Base-by-base conservation (phyloP, 805 yeast genomes). In the Candida coquimbonensis region DNA sequence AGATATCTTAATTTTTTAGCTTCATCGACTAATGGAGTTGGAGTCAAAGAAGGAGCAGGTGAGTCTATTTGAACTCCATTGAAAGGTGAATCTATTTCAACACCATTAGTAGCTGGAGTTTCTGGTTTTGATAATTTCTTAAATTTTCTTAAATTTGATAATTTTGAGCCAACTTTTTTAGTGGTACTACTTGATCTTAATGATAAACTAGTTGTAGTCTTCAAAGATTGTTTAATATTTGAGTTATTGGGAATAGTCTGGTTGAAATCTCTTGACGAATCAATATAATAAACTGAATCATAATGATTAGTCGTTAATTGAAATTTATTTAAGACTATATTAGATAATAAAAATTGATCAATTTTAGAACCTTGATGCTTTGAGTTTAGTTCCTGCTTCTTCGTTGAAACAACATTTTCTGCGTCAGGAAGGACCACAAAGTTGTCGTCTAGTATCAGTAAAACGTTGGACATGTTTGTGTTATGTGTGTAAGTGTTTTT, bases 291-390 rank as follows among this genome's bases (percentile, higher is more conserved):
- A 38, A 59, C 46, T 33, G 46, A 58, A 31, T 58, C 60, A 42
- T 58, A 59, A 39, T 51, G 36, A 39, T 56, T 48, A 16, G 49
- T 44, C 16, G 46, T 38, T 5, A 59, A 35, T 32, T 47, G 36
- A 11, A 53, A 57, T 17, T 59, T 58, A 29, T 44, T 48, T 8
- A 57, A 37, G 5, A 57, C 56, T n/a, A 59, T 53, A 36, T 55
- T 57, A 32, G 62, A 58, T 6, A 59, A 46, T 17, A 59, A 43
- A 38, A 42, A 58, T 36, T 59, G 63, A 38, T 59, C 61, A 34
- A 58, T 43, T 8, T 39, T 31, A 2, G 52, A 34, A 16, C 41
- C 40, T 6, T 50, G 37, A 40, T 55, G 55, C 9, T 43, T 40
- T 1, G 36, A 25, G 1, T 21, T 11, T 12, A 59, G 44, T 32